Base-by-base conservation (phyloP, 1,284 basidiomycete genomes). In the Ceratobasidium sp. region DNA sequence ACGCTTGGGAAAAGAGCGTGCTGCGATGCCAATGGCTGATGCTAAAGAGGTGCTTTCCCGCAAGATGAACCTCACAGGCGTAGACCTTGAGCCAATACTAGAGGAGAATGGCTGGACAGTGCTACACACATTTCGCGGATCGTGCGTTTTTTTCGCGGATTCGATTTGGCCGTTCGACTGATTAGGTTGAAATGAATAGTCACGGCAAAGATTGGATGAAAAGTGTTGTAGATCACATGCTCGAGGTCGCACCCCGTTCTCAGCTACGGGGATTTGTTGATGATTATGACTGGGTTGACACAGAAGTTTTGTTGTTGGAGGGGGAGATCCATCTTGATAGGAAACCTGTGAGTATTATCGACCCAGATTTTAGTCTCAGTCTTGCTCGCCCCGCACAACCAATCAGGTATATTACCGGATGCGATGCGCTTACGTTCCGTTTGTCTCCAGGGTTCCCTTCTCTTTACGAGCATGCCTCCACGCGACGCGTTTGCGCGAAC, bases 271-370 rank as follows among this genome's bases (percentile, higher is more conserved):
- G 85, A 1, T 77, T 84, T 13, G 77, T 79, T 48, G 83, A 86
- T 31, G 84, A 85, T 65, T 85, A 80, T 27, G 74, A 76, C 49
- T 13, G 76, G 16, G 74, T 82, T 61, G 76, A 79, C 1, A 77
- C 78, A 2, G 81, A 83, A 1, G 82, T 86, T 43, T 78, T 86
- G 29, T 56, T 82, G 5, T 75, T 86, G 62, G 80, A 79, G 8
- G 85, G 85, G 29, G 84, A 85, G 74, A 73, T 83, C 1, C 85
- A 85, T 74, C 43, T 76, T 11, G 62, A 74, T 48, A 82, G 84
- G 51, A 85, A 85, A 77, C 83, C 85, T 0, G 83, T 84, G 75
- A 75, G 82, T 78, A n/a, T 74, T 9, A 39, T 48, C 27, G 5
- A 6, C 1, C 19, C 9, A 29, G 3, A 34, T 48, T 64, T 31